A percentile compares a stretch with the other conserved stretches of the same genome.
These are phyloP conservation scores for Exophiala sp. DNA, from an alignment of 2,329 filamentous ascomycete species.

Conservation along the genomic window DNA sequence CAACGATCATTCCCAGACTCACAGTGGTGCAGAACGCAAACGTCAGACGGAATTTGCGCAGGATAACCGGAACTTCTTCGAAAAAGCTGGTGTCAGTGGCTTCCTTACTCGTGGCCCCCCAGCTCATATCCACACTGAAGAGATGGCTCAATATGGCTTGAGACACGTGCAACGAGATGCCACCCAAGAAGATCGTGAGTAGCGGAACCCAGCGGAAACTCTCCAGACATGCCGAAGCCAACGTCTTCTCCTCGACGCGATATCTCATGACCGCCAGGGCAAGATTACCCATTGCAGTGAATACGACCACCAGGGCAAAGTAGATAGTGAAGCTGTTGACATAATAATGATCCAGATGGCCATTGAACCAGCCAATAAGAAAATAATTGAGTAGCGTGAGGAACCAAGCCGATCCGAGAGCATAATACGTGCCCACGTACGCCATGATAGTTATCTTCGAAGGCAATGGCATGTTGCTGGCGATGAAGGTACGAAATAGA, in stretches of 20 bases:
- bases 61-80: constrained; percentile 73
- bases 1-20: constrained; percentile 49
- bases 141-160: constrained; percentile 78
- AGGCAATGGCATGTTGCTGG: constrained; percentile 57
- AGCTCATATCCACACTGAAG: constrained; percentile 81
- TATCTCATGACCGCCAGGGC: constrained; percentile 62
- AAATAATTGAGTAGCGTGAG: constrained; percentile 69
- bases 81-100: constrained; percentile 71
- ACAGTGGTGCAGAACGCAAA: constrained; percentile 45
- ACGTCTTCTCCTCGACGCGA: constrained; percentile 53
- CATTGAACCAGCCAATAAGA: constrained; percentile 67
- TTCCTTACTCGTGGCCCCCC: constrained; percentile 82
- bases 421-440: constrained; percentile 70
- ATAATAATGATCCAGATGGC: constrained; percentile 64
- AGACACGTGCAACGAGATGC: constrained; percentile 74
- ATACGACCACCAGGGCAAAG: constrained; percentile 62
- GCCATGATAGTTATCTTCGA: constrained; percentile 70
- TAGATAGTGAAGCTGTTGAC: constrained; percentile 64
- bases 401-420: constrained; percentile 65
- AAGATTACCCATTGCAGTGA: constrained; percentile 60
- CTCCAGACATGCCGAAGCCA: constrained; percentile 50
- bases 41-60: constrained; percentile 70
- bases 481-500: constrained; percentile 70
- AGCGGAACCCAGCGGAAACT: constrained; percentile 64
- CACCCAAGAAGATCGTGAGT: constrained; percentile 74